A percentile compares a stretch with the other conserved stretches of the same genome.
Evolutionary conservation across 78 protist species (phyloP).

Genomic region (Dictyostelium firmibasis): DNA sequence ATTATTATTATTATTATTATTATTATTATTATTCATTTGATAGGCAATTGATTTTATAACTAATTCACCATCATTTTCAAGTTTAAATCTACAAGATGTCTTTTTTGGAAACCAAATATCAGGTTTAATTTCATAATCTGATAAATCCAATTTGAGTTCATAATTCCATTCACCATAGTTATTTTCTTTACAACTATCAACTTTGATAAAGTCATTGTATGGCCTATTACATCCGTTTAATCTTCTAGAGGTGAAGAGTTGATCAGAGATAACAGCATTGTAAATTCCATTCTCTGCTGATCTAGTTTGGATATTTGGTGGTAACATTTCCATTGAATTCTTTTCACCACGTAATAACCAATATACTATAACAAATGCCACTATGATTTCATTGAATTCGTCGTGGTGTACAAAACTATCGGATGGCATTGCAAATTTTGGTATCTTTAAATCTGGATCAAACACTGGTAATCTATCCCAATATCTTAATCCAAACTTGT

Average conservation of each 20-base stretch:
- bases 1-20: background rate
- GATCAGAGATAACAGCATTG: background rate
- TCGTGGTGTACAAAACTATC: slow-evolving; percentile 48
- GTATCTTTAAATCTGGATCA: slow-evolving; percentile 48
- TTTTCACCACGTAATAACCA: slow-evolving; percentile 61
- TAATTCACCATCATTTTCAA: background rate
- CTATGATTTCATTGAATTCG: slow-evolving; percentile 53
- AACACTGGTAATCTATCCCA: slow-evolving; percentile 51
- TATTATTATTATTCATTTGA: background rate
- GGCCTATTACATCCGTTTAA: slow-evolving; percentile 46
- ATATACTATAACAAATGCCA: slow-evolving; percentile 55
- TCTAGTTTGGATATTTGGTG: slow-evolving; percentile 46
- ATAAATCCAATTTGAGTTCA: background rate
- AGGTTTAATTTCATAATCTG: background rate
- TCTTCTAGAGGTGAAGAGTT: slow-evolving; percentile 23
- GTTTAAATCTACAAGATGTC: slow-evolving; percentile 23
- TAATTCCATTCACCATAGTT: slow-evolving; percentile 6
- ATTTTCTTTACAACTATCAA: background rate
- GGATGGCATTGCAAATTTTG: slow-evolving; percentile 35
- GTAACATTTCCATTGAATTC: slow-evolving; percentile 56
- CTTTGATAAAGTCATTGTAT: slow-evolving; percentile 6
- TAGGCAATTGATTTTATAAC: background rate
- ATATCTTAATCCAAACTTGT: slow-evolving; percentile 33
- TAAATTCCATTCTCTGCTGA: background rate
- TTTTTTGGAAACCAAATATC: slow-evolving; percentile 47